phyloP scores from a whole-genome alignment of 164 flowering plant genomes.

The Chimonanthus salicifolius region DNA sequence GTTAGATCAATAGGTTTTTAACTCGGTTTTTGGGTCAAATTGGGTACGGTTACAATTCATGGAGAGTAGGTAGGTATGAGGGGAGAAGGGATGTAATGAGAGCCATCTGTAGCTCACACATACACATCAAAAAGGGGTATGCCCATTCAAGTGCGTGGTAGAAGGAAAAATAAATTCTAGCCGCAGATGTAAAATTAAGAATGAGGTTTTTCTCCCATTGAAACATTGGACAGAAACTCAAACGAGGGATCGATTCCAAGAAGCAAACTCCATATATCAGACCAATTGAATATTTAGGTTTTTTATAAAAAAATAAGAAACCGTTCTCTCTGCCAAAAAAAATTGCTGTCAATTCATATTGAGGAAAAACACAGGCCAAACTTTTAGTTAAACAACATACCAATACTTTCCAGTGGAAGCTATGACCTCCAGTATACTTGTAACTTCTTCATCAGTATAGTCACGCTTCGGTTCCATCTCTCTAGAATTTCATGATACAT shows the following conservation, averaged over 20 bases:
- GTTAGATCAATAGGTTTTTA: too few species aligned
- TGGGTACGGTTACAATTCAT: too few species aligned
- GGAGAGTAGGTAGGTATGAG: too few species aligned
- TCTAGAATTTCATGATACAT: neutral
- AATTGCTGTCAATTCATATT: neutral
- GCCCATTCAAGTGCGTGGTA: too few species aligned
- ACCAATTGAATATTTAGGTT: neutral
- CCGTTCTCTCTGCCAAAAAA: neutral
- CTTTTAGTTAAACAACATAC: slow-evolving; percentile 25
- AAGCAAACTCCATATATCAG: neutral
- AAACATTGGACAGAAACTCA: neutral
- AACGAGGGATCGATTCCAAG: neutral
- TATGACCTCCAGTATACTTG: slow-evolving; percentile 44
- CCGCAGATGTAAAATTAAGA: neutral
- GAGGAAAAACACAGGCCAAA: neutral
- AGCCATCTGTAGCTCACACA: too few species aligned
- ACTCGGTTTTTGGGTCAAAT: too few species aligned
- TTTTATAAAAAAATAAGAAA: too few species aligned
- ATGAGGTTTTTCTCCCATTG: neutral
- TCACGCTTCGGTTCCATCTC: slow-evolving; percentile 24
- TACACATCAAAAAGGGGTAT: too few species aligned
- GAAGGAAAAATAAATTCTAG: neutral
- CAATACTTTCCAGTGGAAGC: slow-evolving; percentile 81
- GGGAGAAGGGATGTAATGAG: too few species aligned
- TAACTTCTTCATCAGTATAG: slow-evolving; percentile 48